A percentile compares a stretch with the other conserved stretches of the same genome.
These are phyloP conservation scores for Podaxis sp. DNA, from an alignment of 768 basidiomycete genomes.

Conservation along the genomic window DNA sequence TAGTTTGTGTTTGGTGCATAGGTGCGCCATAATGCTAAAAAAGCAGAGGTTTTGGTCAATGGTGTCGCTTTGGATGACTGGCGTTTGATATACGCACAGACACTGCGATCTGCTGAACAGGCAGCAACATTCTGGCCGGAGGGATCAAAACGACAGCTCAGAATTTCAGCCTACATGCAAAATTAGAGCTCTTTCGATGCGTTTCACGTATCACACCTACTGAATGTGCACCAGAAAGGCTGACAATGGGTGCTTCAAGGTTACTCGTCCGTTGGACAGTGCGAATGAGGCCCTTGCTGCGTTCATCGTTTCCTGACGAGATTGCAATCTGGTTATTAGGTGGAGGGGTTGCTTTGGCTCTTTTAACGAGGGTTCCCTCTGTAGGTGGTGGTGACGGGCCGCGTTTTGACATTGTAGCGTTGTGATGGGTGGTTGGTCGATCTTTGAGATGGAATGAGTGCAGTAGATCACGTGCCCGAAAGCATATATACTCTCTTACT, in stretches of 20 bases:
- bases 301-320: constrained; percentile 70
- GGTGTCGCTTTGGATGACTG: neutral
- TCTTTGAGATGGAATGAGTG: neutral
- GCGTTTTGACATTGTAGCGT: constrained; percentile 67
- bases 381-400: constrained; percentile 51
- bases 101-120: constrained; percentile 83
- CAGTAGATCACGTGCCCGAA: neutral
- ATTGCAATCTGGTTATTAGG: constrained; percentile 70
- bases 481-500: too few relatives aligned
- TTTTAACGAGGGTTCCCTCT: constrained; percentile 54
- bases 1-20: constrained; percentile 94
- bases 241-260: constrained; percentile 92
- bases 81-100: constrained; percentile 58
- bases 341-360: constrained; percentile 50
- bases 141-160: constrained; percentile 92
- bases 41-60: neutral
- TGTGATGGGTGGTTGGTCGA: neutral
- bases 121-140: constrained; percentile 93
- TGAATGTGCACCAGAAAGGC: constrained; percentile 81
- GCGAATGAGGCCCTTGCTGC: constrained; percentile 77
- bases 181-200: neutral
- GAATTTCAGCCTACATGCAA: constrained; percentile 53
- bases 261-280: constrained; percentile 90
- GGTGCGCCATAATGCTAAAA: constrained; percentile 81
- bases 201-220: constrained; percentile 41